Base-by-base conservation (phyloP, 352 stramenopile genomes). In the Thalassiosira hispida region DNA sequence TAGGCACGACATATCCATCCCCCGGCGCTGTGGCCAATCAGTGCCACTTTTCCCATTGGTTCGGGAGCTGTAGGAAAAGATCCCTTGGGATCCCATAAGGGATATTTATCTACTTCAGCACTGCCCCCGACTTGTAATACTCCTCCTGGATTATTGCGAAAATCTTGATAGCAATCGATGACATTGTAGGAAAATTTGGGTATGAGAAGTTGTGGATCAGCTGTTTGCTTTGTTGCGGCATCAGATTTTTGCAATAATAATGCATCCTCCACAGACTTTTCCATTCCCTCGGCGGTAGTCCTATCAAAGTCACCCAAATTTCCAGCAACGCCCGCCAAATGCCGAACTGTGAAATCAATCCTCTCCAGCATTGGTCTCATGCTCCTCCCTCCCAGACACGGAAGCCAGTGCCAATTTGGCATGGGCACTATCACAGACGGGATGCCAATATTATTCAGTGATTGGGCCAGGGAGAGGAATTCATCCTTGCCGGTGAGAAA, bases 401-500 rank as follows among this genome's bases (percentile, higher is more conserved):
- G 79, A 1, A 90, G 44, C 87, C 87, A 92, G 70, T 92, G 84
- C 82, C 84, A 91, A 63, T 85, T 85, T 5, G 78, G 73, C 79
- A 92, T 90, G 0, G 87, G 87, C 1, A 90, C 77, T 1, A 84
- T 74, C 6, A 91, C 83, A 9, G 79, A 86, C 0, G 84, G 82
- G 18, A 92, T 82, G 23, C 84, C 87, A 35, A 76, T 79, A 4
- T 71, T 44, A 18, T 53, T 85, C 0, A 92, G 65, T 16, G 67
- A 73, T 33, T 73, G 31, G 4, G 73, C 73, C 1, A 92, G 38
- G 2, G 55, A 38, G 4, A 73, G 6, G 44, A 91, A 90, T 47
- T 92, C 87, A 59, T 83, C 81, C 61, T 81, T 82, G 42, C 87
- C 87, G 1, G 84, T 90, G n/a, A 92, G 71, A 55, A 91, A 92